A percentile compares a stretch with the other conserved stretches of the same genome.
phyloP scores from a whole-genome alignment of 441 rosid genomes.

The Erodium texanum region DNA sequence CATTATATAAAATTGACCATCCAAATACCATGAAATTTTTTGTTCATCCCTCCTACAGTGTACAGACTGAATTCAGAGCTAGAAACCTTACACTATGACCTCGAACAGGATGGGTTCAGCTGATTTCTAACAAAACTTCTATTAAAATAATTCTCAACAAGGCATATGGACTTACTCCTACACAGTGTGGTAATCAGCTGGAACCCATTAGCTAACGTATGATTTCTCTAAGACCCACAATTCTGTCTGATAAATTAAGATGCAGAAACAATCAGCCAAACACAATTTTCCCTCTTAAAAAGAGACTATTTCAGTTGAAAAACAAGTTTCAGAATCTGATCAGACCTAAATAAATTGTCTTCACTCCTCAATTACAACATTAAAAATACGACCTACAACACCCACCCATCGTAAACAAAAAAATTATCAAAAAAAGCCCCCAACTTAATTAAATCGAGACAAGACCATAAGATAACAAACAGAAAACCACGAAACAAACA shows the following conservation, averaged over 20 bases:
- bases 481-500: constrained; percentile 3
- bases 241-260: background rate
- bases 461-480: background rate
- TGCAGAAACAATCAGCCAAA: background rate
- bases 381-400: too few species aligned
- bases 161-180: background rate
- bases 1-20: background rate
- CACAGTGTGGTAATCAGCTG: too few species aligned
- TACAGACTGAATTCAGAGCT: background rate
- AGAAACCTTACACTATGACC: background rate
- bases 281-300: background rate
- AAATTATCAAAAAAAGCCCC: background rate
- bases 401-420: background rate
- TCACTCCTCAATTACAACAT: too few species aligned
- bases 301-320: too few species aligned
- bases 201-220: background rate
- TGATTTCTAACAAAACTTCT: background rate
- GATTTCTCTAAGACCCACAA: background rate
- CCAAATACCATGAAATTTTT: background rate
- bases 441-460: background rate
- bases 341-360: too few species aligned
- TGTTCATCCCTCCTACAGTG: background rate
- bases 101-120: background rate
- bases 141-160: background rate
- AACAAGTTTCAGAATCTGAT: too few species aligned